A percentile compares a stretch with the other conserved stretches of the same genome.
phyloP scores from a whole-genome alignment of 371 early-diverging fungal genomes.

The Apophysomyces ossiformis region DNA sequence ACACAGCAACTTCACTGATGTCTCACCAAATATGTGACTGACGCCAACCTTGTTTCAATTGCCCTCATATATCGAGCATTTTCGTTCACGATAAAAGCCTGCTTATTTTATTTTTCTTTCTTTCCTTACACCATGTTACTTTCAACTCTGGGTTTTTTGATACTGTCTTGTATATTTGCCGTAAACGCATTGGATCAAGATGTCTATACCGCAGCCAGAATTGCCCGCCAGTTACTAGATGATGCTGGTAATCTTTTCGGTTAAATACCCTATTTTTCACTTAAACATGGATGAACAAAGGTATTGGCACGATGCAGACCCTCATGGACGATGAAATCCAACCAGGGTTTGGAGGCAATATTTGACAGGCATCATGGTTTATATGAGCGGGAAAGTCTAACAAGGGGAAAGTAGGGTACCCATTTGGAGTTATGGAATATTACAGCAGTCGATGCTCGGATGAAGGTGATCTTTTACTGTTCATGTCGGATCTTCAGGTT shows the following conservation, averaged over 20 bases:
- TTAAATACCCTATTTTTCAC: neutral
- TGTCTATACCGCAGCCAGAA: conserved; percentile 27
- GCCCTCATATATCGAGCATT: too few relatives aligned
- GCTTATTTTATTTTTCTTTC: neutral
- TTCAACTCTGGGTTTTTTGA: neutral
- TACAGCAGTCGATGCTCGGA: conserved; percentile 51
- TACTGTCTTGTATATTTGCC: neutral
- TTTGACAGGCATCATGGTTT: neutral
- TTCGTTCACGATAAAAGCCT: too few relatives aligned
- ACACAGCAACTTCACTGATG: too few relatives aligned
- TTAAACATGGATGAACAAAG: conserved; percentile 13
- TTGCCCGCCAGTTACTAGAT: conserved; percentile 29
- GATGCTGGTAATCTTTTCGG: conserved; percentile 30
- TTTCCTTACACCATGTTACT: neutral
- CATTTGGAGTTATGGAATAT: conserved; percentile 64
- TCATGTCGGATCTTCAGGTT: conserved; percentile 50
- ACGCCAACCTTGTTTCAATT: too few relatives aligned
- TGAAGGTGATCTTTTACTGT: conserved; percentile 48
- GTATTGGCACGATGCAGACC: conserved; percentile 34
- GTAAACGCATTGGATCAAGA: conserved; percentile 14
- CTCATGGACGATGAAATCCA: conserved; percentile 20
- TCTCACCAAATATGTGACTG: too few relatives aligned
- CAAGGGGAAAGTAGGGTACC: conserved; percentile 36
- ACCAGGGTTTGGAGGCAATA: conserved; percentile 19
- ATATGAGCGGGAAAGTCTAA: too few relatives aligned